Evolutionary conservation across 2,329 filamentous ascomycete species (phyloP).

Genomic region (Penicillium sp.): DNA sequence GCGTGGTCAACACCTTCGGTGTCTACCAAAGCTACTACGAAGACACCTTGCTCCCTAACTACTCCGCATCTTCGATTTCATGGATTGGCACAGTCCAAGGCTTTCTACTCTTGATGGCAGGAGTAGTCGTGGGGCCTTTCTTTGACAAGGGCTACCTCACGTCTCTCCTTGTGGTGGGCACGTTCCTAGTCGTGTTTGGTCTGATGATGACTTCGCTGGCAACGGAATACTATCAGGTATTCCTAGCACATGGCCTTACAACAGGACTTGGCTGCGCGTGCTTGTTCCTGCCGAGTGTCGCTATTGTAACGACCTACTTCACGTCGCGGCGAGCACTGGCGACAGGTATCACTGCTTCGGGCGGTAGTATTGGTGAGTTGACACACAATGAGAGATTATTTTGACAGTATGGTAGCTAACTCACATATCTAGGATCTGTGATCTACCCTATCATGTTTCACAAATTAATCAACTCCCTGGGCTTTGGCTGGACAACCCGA

Average conservation of each 20-base stretch:
- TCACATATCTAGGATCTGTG: slow-evolving; percentile 44
- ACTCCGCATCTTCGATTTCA: slow-evolving; percentile 44
- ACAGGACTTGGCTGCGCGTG: slow-evolving; percentile 39
- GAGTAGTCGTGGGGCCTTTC: slow-evolving; percentile 53
- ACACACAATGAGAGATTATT: not conserved
- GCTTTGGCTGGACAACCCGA: slow-evolving; percentile 58
- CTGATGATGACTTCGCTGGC: slow-evolving; percentile 59
- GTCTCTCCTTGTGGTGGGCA: slow-evolving; percentile 49
- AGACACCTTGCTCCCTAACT: slow-evolving; percentile 23
- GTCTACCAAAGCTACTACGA: slow-evolving; percentile 57
- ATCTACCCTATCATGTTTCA: slow-evolving; percentile 57
- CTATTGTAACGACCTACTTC: slow-evolving; percentile 39
- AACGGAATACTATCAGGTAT: slow-evolving; percentile 52
- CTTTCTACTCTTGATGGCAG: slow-evolving; percentile 54
- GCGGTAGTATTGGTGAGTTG: slow-evolving; percentile 38
- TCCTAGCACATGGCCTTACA: slow-evolving; percentile 42
- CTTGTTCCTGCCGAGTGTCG: slow-evolving; percentile 38
- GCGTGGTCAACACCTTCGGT: slow-evolving; percentile 51
- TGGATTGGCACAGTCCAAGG: slow-evolving; percentile 58
- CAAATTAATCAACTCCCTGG: slow-evolving; percentile 50
- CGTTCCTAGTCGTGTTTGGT: slow-evolving; percentile 54
- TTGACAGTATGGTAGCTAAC: not conserved
- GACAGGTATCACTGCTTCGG: slow-evolving; percentile 37
- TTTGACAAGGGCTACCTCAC: slow-evolving; percentile 57
- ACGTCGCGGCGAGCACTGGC: slow-evolving; percentile 36